Conservation (phyloP, 2,329 filamentous ascomycete genomes). For the Fusarium keratoplasticum region DNA sequence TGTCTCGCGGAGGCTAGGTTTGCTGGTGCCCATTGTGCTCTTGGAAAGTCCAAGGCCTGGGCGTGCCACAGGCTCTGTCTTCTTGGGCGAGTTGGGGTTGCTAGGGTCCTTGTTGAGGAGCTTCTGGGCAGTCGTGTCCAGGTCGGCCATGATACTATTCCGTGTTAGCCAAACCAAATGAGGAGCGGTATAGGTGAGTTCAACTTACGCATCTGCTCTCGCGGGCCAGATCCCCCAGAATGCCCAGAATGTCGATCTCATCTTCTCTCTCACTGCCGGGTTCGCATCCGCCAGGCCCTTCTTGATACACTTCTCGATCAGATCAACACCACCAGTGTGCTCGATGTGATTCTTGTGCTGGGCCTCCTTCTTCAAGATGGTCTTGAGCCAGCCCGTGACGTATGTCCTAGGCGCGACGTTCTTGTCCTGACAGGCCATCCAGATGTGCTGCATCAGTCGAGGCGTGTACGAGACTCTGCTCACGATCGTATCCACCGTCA, state of each 20-base stretch:
- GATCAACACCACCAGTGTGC: slow-evolving; percentile 83
- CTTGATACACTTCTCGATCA: slow-evolving; percentile 88
- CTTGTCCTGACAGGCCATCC: slow-evolving; percentile 87
- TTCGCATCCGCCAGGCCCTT: slow-evolving; percentile 92
- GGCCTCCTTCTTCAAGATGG: slow-evolving; percentile 80
- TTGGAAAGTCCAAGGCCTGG: slow-evolving; percentile 72
- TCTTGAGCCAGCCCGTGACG: slow-evolving; percentile 85
- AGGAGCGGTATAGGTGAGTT: background rate
- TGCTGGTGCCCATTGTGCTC: slow-evolving; percentile 68
- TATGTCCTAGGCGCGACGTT: slow-evolving; percentile 88
- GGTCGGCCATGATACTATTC: slow-evolving; percentile 77
- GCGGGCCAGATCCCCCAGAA: slow-evolving; percentile 83
- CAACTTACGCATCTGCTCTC: slow-evolving; percentile 75
- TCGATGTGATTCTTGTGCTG: slow-evolving; percentile 86
- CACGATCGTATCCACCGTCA: slow-evolving; percentile 84
- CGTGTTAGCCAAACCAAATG: slow-evolving; percentile 35
- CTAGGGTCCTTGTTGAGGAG: slow-evolving; percentile 84
- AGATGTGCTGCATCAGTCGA: slow-evolving; percentile 88
- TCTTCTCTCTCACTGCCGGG: slow-evolving; percentile 87
- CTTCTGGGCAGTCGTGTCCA: slow-evolving; percentile 83
- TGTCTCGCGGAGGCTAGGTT: slow-evolving; percentile 80
- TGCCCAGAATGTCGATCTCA: slow-evolving; percentile 87
- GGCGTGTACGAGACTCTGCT: slow-evolving; percentile 81
- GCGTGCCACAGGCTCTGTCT: slow-evolving; percentile 60
- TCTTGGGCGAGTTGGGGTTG: slow-evolving; percentile 79